A percentile compares a stretch with the other conserved stretches of the same genome.
Conservation (phyloP, 108 stramenopile species). For the Nitzschia inconspicua region DNA sequence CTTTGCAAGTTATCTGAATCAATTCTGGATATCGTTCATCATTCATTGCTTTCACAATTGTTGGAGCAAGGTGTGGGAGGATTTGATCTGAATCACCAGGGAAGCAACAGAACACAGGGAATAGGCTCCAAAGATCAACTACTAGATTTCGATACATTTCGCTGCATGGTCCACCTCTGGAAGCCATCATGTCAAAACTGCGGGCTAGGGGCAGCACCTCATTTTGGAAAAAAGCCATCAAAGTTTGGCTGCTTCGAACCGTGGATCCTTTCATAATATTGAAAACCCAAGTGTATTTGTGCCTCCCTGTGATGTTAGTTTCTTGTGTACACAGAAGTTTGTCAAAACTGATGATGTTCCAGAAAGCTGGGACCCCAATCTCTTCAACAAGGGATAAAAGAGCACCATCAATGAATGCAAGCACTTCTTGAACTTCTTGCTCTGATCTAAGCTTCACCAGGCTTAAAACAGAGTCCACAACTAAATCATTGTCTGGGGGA, state of each 20-base stretch:
- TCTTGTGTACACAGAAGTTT: constrained; percentile 7
- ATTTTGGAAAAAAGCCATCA: constrained; percentile 66
- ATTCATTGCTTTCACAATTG: constrained; percentile 59
- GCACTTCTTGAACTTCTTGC: constrained; percentile 32
- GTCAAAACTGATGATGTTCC: constrained; percentile 37
- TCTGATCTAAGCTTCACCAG: constrained; percentile 36
- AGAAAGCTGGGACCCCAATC: constrained; percentile 66
- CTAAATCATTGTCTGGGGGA: constrained; percentile 6
- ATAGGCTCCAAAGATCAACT: constrained; percentile 68
- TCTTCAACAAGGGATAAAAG: constrained; percentile 51
- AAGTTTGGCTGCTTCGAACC: constrained; percentile 5
- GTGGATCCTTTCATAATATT: constrained; percentile 49
- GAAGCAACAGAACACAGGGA: constrained; percentile 58
- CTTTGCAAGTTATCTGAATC: constrained; percentile 48
- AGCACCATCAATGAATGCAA: constrained; percentile 57
- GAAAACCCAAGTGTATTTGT: constrained; percentile 52
- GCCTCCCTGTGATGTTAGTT: background rate
- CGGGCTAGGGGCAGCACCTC: constrained; percentile 60
- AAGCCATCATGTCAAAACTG: constrained; percentile 52
- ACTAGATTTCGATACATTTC: constrained; percentile 28
- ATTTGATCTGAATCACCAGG: constrained; percentile 54
- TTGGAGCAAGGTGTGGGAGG: constrained; percentile 50
- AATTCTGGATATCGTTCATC: constrained; percentile 82
- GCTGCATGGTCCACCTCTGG: constrained; percentile 37
- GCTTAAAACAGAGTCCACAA: constrained; percentile 12